Base-by-base conservation (phyloP, 1,284 basidiomycete species). In the Marasmius oreades region DNA sequence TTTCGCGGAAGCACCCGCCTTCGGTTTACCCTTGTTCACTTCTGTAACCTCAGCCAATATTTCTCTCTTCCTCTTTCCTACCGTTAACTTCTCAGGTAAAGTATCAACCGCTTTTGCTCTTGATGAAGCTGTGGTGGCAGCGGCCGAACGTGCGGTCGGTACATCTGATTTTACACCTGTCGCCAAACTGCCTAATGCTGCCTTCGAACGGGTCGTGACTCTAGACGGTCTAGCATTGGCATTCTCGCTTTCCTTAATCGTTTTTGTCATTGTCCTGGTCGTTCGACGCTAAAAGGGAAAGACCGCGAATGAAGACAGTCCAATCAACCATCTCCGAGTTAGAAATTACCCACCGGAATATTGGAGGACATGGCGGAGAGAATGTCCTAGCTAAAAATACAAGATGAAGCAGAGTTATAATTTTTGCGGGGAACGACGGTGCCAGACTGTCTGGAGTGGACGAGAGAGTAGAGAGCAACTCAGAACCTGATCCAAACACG, bases 31-130 rank as follows among this genome's bases (percentile, higher is more conserved):
- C 45, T 39, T 53, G 23, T 55, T 52, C 6, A 53, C 34, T 18
- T 59, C 66, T 23, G 70, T 72, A 7, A 76, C 73, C 54, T 76
- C 74, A 23, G 68, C 66, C n/a, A 76, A 54, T 5, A 67, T 72
- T 51, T 73, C 73, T 36, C 74, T 67, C 61, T 74, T 76, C 51
- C 72, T 66, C 59, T 74, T 76, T 3, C 65, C 67, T 11, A 66
- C 66, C 22, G 63, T 53, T 36, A 63, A 62, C 47, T 66, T 63
- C 23, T 55, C 46, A n/a, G 52, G 11, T 28, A 39, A 26, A 43
- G 55, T 34, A 20, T 61, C 63, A 43, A 53, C 56, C 2, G 61
- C 51, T 52, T 70, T 70, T 14, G 62, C 63, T 55, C 64, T 65
- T 22, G 67, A 63, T n/a, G 66, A 61, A 7, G 62, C 59, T 11